Evolutionary conservation across 768 basidiomycete genomes (phyloP), one percentile per base, ranked within the genome.

Genomic region (Terana coerulea): DNA sequence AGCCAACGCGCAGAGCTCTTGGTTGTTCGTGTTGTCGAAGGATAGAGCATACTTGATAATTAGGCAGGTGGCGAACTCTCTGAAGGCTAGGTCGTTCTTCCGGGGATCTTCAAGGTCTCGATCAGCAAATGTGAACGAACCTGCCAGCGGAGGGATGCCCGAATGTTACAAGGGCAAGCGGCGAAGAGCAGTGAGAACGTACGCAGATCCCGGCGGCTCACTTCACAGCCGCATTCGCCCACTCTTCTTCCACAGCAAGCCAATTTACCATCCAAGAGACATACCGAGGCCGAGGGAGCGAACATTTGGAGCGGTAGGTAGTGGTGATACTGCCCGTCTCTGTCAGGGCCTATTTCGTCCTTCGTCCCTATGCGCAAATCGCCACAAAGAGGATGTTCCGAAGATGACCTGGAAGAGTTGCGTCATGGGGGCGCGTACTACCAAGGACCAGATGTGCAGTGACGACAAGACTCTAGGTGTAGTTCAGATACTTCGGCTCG

Each of bases 241-340:
- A 46, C 11, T 29, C 8, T n/a, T 46, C 45, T 31, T 46, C 45
- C 26, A 54, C 60, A 15, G 53, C 56, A 35, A 61, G 51, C 58
- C 60, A 62, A 47, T 66, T 64, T 15, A 58, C 60, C 1, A 57
- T 64, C 67, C 65, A 67, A 66, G 58, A 34, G 61, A 61, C 66
- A 66, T 69, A 5, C 64, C 66, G 1, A 66, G 51, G 45, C 67
- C 64, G 35, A 67, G 59, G n/a, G 66, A 57, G 67, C 67, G 54
- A 68, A 66, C 66, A 67, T 68, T 66, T 62, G 67, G 11, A 67
- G 28, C 10, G 62, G 64, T 36, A 63, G 62, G 44, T 67, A 64
- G 49, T 64, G 64, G 52, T 61, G 58, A 51, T 66, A 65, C 56
- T 67, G 65, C 15, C 67, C 67, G 49, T 67, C 64, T 11, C 64